Conservation (phyloP, 2,329 filamentous ascomycete species). For the Paraphoma sp. region DNA sequence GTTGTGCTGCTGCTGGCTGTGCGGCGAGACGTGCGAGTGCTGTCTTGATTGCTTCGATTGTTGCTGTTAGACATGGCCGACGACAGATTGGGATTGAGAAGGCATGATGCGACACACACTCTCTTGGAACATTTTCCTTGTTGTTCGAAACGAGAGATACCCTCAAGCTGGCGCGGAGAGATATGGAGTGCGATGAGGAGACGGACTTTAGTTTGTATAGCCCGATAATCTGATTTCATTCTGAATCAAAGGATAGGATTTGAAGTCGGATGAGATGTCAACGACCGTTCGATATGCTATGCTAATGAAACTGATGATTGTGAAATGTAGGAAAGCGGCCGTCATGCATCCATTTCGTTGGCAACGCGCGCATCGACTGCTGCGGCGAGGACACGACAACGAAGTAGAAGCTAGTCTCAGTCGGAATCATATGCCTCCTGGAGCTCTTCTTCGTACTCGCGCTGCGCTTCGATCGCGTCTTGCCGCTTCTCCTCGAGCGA, state of each 20-base stretch:
- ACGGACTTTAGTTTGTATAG: neutral
- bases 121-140: too few relatives aligned
- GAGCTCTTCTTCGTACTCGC: constrained; percentile 59
- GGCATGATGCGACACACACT: too few relatives aligned
- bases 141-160: too few relatives aligned
- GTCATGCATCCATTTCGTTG: neutral
- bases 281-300: constrained; percentile 12
- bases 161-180: too few relatives aligned
- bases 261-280: constrained; percentile 8
- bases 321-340: constrained; percentile 1
- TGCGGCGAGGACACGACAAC: neutral
- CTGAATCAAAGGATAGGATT: constrained; percentile 12
- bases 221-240: neutral
- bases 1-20: constrained; percentile 47
- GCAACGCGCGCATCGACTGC: neutral
- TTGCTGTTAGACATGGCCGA: constrained; percentile 24
- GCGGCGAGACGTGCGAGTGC: constrained; percentile 46
- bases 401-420: neutral
- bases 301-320: constrained; percentile 8
- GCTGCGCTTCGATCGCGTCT: constrained; percentile 60
- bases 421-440: constrained; percentile 38
- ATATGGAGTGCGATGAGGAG: too few relatives aligned
- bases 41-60: constrained; percentile 42
- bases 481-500: constrained; percentile 60
- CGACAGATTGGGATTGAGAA: too few relatives aligned